Base-by-base conservation (phyloP, 2,329 filamentous ascomycete genomes). In the Diaporthe amygdali region DNA sequence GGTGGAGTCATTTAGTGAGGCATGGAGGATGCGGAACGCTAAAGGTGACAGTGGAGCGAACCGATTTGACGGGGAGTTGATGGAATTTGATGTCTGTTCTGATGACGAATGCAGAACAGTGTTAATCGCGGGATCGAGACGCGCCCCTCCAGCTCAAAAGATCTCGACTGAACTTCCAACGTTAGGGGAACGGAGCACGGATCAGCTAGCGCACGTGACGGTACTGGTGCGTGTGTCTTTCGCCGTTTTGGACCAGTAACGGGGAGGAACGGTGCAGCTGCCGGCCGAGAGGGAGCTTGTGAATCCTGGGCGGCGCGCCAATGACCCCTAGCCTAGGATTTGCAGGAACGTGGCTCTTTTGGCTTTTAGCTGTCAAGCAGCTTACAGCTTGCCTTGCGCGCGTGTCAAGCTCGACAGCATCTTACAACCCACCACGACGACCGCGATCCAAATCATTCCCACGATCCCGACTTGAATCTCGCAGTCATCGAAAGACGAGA, bases 301-400 rank as follows among this genome's bases (percentile, higher is more conserved):
- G 68, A 30, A 9, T 44, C 46, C 55, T 49, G 44, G 54, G 55
- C 56, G 44, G n/a, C 32, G 20, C n/a, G n/a, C n/a, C 34, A 30
- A 46, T 49, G 46, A 37, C 30, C 41, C 66, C 66, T 44, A 32
- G 52, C 66, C 66, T 49, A 7, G 54, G 54, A 69, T 69, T 69
- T 64, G 54, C 47, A 68, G 67, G 66, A 69, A 63, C 68, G 68
- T 70, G 68, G 59, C 68, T 70, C 49, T 56, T 66, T 66, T 51
- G 61, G 46, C 59, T 22, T 32, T 41, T 32, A 41, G 47, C 59
- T 64, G n/a, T 7, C 30, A 25, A 37, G 59, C 59, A 37, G 34
- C 37, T 27, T 22, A 61, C 6, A 49, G 59, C 49, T 15, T 64
- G 59, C 25, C 59, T 22, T 47, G 27, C 9, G 37, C 56, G 52